Conservation (phyloP, 331 rosid species). For the Acacia concinna region DNA sequence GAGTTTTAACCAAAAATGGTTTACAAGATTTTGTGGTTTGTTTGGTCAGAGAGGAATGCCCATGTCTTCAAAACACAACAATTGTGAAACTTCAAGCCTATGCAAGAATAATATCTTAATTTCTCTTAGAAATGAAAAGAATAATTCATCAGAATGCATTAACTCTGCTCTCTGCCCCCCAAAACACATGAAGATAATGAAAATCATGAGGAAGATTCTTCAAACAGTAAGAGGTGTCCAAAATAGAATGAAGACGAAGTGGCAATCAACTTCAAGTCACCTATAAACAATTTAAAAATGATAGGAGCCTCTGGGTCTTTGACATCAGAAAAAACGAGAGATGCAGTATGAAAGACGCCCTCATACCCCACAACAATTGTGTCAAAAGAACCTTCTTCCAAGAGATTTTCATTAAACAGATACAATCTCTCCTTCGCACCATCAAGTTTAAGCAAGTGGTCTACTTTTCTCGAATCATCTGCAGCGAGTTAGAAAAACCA, state of each 20-base stretch:
- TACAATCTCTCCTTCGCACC: slow-evolving; percentile 5
- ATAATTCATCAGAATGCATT: neutral
- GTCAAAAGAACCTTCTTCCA: slow-evolving; percentile 20
- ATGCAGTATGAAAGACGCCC: slow-evolving; percentile 21
- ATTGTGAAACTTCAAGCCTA: neutral
- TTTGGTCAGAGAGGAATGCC: neutral
- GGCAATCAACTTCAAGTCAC: neutral
- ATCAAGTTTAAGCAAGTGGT: slow-evolving; percentile 9
- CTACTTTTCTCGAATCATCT: slow-evolving; percentile 2
- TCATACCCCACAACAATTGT: neutral
- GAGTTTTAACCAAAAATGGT: too few relatives aligned
- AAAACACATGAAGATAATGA: neutral
- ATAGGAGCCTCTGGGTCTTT: slow-evolving; percentile 3
- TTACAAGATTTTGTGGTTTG: neutral
- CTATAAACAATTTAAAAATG: neutral
- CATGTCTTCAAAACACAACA: neutral
- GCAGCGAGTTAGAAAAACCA: neutral
- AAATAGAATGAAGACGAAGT: neutral
- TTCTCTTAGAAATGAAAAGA: neutral
- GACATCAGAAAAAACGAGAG: neutral
- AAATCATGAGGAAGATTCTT: neutral
- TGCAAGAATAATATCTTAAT: neutral
- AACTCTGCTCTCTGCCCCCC: neutral
- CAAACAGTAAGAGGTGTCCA: neutral
- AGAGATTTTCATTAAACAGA: neutral